phyloP scores from a whole-genome alignment of 2,329 filamentous ascomycete genomes.

The Cadophora sp. region DNA sequence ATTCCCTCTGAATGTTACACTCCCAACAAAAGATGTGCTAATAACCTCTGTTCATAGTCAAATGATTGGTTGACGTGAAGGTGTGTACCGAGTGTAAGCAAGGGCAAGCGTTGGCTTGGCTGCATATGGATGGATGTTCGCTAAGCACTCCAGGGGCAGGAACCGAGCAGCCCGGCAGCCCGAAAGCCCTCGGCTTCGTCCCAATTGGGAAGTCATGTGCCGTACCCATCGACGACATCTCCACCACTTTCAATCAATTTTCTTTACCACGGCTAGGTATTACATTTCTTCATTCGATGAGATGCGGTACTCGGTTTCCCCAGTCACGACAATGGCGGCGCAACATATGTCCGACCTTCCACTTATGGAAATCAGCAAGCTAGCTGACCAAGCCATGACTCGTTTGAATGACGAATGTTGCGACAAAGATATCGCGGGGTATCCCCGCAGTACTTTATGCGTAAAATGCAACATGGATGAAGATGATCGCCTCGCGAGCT shows the following conservation, averaged over 20 bases:
- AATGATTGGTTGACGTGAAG: not conserved
- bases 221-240: too few species aligned
- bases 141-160: not conserved
- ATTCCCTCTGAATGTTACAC: too few species aligned
- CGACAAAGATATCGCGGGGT: not conserved
- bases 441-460: not conserved
- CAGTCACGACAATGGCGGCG: not conserved
- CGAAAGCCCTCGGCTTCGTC: too few species aligned
- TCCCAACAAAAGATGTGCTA: not conserved
- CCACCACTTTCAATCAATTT: not conserved
- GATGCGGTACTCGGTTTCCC: not conserved
- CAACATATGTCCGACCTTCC: not conserved
- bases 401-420: not conserved
- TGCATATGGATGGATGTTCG: not conserved
- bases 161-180: not conserved
- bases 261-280: too few species aligned
- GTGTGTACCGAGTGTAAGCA: not conserved
- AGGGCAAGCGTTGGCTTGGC: not conserved
- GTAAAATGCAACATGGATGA: not conserved
- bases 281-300: not conserved
- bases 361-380: not conserved
- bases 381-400: not conserved
- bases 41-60: not conserved
- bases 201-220: not conserved
- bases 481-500: not conserved